These are phyloP conservation scores for Allium fistulosum DNA, from an alignment of 106 monocot species.

Conservation along the genomic window DNA sequence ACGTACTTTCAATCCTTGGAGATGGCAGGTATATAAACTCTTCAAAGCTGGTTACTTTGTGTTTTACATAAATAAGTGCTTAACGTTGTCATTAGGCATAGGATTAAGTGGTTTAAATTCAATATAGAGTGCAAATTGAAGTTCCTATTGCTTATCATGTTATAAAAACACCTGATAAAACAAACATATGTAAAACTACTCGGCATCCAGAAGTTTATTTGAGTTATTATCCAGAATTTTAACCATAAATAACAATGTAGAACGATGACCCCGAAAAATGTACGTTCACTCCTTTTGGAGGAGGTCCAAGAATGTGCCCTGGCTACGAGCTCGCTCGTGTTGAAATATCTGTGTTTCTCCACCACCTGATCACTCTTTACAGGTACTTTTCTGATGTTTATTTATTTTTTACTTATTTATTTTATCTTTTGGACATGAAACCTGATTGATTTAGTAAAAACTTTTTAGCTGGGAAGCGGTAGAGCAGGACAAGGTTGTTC, in stretches of 20 bases:
- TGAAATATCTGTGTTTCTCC: slow-evolving; percentile 84
- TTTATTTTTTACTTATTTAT: neutral
- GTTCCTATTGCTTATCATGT: too few species aligned
- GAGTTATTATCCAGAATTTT: neutral
- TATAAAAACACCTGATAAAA: too few species aligned
- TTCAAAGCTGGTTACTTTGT: too few species aligned
- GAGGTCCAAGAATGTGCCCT: slow-evolving; percentile 76
- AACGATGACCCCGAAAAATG: slow-evolving; percentile 9
- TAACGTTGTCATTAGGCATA: too few species aligned
- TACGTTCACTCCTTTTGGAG: slow-evolving; percentile 71
- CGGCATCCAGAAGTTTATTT: neutral
- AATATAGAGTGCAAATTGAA: too few species aligned
- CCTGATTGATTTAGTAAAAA: neutral
- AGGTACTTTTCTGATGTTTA: slow-evolving; percentile 20
- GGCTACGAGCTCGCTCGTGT: slow-evolving; percentile 83
- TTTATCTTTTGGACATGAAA: neutral
- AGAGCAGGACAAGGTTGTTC: slow-evolving; percentile 64
- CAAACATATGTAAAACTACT: too few species aligned
- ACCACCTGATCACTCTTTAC: slow-evolving; percentile 68
- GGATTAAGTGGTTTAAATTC: too few species aligned
- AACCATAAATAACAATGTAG: slow-evolving; percentile 2
- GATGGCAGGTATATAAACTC: slow-evolving; percentile 54
- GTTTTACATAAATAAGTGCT: too few species aligned
- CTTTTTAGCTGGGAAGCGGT: slow-evolving; percentile 64
- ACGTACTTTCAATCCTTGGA: slow-evolving; percentile 83